Conservation (phyloP, 2,329 filamentous ascomycete species). For the Cladosporium sp. region DNA sequence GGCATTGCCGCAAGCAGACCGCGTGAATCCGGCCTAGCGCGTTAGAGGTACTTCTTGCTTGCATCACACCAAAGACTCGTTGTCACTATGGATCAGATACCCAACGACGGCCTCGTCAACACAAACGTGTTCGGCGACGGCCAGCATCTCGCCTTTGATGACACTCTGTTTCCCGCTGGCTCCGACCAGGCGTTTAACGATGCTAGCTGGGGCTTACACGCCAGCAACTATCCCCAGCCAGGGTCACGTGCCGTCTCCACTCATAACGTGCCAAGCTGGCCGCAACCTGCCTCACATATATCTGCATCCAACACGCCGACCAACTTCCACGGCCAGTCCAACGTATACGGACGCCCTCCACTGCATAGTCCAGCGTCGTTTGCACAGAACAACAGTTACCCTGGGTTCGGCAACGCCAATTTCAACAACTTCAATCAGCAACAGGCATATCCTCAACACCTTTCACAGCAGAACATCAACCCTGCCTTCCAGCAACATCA, state of each 20-base stretch:
- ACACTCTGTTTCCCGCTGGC: conserved; percentile 24
- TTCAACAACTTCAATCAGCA: conserved; percentile 11
- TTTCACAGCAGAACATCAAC: conserved; percentile 18
- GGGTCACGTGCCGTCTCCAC: conserved; percentile 26
- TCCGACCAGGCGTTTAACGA: conserved; percentile 23
- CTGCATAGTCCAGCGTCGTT: conserved; percentile 27
- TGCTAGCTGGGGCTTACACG: conserved; percentile 31
- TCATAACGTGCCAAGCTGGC: conserved; percentile 20
- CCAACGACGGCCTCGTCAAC: conserved; percentile 25
- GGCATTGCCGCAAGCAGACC: conserved; percentile 2
- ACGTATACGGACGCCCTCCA: conserved; percentile 21
- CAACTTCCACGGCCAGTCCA: conserved; percentile 19
- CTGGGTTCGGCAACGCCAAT: conserved; percentile 13
- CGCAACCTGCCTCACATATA: conserved; percentile 25
- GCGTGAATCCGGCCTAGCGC: conserved; percentile 8
- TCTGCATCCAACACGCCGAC: conserved; percentile 13
- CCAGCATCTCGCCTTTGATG: conserved; percentile 28
- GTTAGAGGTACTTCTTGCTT: conserved; percentile 4
- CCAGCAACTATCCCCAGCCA: conserved; percentile 20
- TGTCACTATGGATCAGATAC: conserved; percentile 20
- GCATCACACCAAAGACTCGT: not conserved
- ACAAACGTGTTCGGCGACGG: conserved; percentile 28
- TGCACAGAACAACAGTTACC: conserved; percentile 19
- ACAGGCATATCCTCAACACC: conserved; percentile 9
- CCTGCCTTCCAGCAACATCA: conserved; percentile 17